A percentile compares a stretch with the other conserved stretches of the same genome.
These are phyloP conservation scores for Syzygium jambos DNA, from an alignment of 345 rosid species.

Conservation along the genomic window DNA sequence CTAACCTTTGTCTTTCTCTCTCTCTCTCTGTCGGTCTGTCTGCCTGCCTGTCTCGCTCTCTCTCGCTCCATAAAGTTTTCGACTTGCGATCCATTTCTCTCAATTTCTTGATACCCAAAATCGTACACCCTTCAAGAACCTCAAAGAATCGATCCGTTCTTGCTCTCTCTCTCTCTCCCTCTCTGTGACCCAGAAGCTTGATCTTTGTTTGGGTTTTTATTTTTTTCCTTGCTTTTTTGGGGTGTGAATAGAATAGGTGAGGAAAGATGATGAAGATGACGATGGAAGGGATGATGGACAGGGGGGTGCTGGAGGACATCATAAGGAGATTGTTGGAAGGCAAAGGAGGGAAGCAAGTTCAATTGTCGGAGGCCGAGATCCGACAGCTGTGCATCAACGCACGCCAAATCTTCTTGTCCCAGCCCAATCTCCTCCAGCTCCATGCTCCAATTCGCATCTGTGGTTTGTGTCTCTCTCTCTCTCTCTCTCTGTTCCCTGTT, in stretches of 20 bases:
- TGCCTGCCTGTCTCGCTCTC: neutral
- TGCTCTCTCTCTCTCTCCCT: neutral
- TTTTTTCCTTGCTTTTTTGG: too few species aligned
- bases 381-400: slow-evolving; percentile 97
- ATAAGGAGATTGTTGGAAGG: slow-evolving; percentile 89
- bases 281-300: slow-evolving; percentile 75
- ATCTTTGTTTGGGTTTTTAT: neutral
- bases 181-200: neutral
- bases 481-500: neutral
- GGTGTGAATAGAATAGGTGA: neutral
- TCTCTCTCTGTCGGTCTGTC: neutral
- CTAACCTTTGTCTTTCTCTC: neutral
- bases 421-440: slow-evolving; percentile 77
- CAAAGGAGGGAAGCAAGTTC: slow-evolving; percentile 89
- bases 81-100: slow-evolving; percentile 1
- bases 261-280: slow-evolving; percentile 45
- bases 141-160: neutral
- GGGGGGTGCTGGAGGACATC: slow-evolving; percentile 78
- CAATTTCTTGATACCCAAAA: neutral
- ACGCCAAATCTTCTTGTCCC: slow-evolving; percentile 84
- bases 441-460: slow-evolving; percentile 86
- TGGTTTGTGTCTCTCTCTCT: slow-evolving; percentile 39
- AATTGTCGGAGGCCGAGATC: slow-evolving; percentile 95
- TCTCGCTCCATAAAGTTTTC: neutral
- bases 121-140: neutral